These are phyloP conservation scores for Suillus plorans DNA, from an alignment of 768 basidiomycete species.

Conservation along the genomic window DNA sequence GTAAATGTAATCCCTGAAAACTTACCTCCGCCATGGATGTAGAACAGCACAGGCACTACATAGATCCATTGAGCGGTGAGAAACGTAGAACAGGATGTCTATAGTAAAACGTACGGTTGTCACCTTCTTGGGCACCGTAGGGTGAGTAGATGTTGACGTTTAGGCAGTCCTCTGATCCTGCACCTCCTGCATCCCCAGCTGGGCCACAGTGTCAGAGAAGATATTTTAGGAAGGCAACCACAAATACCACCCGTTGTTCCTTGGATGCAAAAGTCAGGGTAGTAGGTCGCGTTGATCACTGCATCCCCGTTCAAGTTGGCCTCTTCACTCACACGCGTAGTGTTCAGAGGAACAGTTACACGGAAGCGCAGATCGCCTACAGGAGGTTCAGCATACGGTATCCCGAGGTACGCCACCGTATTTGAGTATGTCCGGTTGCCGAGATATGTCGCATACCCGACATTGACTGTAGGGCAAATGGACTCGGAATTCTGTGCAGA, in stretches of 20 bases:
- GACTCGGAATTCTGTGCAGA: constrained; percentile 8
- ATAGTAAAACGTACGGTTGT: constrained; percentile 41
- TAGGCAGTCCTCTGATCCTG: constrained; percentile 66
- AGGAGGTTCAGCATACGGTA: constrained; percentile 47
- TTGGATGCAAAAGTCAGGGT: constrained; percentile 63
- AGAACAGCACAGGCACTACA: constrained; percentile 41
- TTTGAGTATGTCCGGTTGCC: constrained; percentile 53
- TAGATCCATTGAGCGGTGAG: neutral
- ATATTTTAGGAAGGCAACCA: neutral
- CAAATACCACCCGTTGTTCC: constrained; percentile 48
- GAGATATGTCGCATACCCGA: constrained; percentile 58
- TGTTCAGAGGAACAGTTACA: constrained; percentile 53
- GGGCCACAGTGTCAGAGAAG: neutral
- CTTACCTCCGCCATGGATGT: constrained; percentile 40
- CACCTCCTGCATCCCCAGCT: constrained; percentile 61
- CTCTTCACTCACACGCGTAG: constrained; percentile 38
- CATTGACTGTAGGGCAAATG: constrained; percentile 41
- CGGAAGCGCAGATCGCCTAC: constrained; percentile 44
- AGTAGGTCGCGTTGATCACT: constrained; percentile 50
- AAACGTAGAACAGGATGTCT: neutral
- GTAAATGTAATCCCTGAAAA: neutral
- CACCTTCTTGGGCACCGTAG: constrained; percentile 41
- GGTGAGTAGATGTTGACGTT: constrained; percentile 71
- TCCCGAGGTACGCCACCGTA: constrained; percentile 54
- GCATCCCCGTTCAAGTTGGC: constrained; percentile 26